These are phyloP conservation scores for Graphilbum fragrans DNA, from an alignment of 2,329 filamentous ascomycete genomes.

Conservation along the genomic window DNA sequence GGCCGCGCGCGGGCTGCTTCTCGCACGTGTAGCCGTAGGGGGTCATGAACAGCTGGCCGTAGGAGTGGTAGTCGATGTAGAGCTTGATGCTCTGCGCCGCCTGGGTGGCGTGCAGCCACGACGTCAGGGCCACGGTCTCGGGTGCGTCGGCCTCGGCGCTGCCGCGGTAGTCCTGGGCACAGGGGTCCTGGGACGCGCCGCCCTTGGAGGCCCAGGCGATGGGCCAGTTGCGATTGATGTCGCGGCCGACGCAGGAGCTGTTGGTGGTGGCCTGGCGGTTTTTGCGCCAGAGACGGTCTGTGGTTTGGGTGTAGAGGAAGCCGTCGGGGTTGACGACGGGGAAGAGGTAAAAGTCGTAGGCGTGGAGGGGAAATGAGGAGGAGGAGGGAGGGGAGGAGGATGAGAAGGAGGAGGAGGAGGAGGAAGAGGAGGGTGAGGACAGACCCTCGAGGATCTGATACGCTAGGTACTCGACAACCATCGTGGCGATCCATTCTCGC, in stretches of 20 bases:
- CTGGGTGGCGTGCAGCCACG: slow-evolving; percentile 20
- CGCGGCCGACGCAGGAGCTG: slow-evolving; percentile 36
- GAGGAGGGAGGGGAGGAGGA: no score
- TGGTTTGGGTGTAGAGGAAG: slow-evolving; percentile 45
- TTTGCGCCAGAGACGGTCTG: slow-evolving; percentile 49
- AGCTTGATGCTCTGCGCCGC: slow-evolving; percentile 38
- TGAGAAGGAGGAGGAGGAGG: no score
- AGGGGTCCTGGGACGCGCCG: slow-evolving; percentile 31
- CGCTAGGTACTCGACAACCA: slow-evolving; percentile 42
- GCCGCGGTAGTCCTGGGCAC: slow-evolving; percentile 28
- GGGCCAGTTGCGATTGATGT: slow-evolving; percentile 41
- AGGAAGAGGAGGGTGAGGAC: no score
- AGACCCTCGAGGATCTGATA: slow-evolving; percentile 34
- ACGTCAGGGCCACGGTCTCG: slow-evolving; percentile 36
- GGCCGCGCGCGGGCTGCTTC: slow-evolving; percentile 29
- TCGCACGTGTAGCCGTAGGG: slow-evolving; percentile 51
- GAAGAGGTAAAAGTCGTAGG: slow-evolving; percentile 55
- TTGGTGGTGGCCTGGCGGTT: slow-evolving; percentile 38
- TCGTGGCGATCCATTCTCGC: slow-evolving; percentile 46
- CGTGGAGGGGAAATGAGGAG: no score
- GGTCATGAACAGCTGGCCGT: slow-evolving; percentile 48
- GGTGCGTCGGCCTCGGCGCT: slow-evolving; percentile 26
- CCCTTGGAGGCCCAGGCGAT: slow-evolving; percentile 30
- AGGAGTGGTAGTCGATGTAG: slow-evolving; percentile 55
- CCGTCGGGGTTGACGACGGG: slow-evolving; percentile 52